phyloP scores from a whole-genome alignment of 1,284 basidiomycete genomes.

The Cutaneotrichosporon cavernicola region DNA sequence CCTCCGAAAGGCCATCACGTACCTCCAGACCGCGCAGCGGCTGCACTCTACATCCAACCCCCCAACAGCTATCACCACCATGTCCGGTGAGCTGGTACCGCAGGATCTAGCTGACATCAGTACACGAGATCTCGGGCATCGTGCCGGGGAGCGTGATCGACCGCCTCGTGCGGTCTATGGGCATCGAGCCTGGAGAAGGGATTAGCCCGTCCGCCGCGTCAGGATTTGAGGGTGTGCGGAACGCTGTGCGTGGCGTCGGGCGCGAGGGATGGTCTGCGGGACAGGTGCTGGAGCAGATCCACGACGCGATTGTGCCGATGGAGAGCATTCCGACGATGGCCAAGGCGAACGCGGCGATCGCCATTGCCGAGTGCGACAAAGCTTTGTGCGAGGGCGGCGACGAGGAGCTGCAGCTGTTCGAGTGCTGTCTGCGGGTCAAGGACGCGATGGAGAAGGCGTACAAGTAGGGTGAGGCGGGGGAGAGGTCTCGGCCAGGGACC shows the following conservation, averaged over 20 bases:
- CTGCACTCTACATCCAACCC: conserved; percentile 68
- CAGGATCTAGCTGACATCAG: conserved; percentile 40
- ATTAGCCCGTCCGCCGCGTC: conserved; percentile 59
- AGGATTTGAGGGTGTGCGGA: conserved; percentile 68
- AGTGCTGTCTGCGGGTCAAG: conserved; percentile 74
- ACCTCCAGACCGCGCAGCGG: conserved; percentile 91
- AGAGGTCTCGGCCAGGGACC: neutral
- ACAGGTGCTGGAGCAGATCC: conserved; percentile 88
- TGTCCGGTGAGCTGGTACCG: conserved; percentile 46
- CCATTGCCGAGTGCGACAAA: conserved; percentile 94
- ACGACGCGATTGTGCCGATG: conserved; percentile 83
- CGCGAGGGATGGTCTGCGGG: conserved; percentile 89
- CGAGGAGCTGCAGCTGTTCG: conserved; percentile 91
- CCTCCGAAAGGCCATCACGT: conserved; percentile 96
- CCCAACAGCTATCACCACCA: conserved; percentile 68
- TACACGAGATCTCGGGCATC: conserved; percentile 96
- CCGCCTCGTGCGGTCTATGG: conserved; percentile 69
- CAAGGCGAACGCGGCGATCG: conserved; percentile 78
- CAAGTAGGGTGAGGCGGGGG: neutral
- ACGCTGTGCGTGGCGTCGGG: conserved; percentile 71
- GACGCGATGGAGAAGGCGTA: conserved; percentile 58
- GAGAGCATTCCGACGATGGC: conserved; percentile 74
- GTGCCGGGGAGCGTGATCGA: conserved; percentile 75
- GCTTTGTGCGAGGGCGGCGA: conserved; percentile 96
- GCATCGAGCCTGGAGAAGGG: conserved; percentile 63